Evolutionary conservation across 2,329 filamentous ascomycete genomes (phyloP), one percentile per base, ranked within the genome.

Genomic region (Pseudogymnoascus sp.): DNA sequence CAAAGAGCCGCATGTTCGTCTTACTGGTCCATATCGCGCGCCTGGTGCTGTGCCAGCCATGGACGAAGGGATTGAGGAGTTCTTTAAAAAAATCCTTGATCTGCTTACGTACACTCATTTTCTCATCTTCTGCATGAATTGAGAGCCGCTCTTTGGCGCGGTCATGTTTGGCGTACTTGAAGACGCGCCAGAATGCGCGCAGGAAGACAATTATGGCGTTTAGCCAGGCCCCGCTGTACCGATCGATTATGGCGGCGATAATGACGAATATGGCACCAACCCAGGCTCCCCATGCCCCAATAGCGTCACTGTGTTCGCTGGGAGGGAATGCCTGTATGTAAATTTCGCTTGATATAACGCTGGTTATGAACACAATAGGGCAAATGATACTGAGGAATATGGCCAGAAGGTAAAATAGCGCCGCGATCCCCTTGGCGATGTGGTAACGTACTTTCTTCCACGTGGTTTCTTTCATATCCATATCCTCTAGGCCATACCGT

Each of bases 261-360:
- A 62, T 30, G 6, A 62, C 61, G 4, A 62, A 28, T 13, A 8
- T 7, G 3, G 61, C 61, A 26, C 61, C 61, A 28, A 61, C 61
- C 61, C 61, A 62, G 18, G 61, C 38, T 6, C 59, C 61, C 61
- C 61, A 62, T 41, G 61, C 59, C 7, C 61, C 61, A 2, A 62
- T 26, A 2, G 61, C 61, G 13, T 62, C 59, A 28, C 59, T 62
- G 13, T 59, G 55, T n/a, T 62, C 61, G 28, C 56, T 57, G 9
- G 35, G 35, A 33, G 61, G 61, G 10, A 59, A 57, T 10, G 18
- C 8, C 23, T 61, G 39, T 5, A 62, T 13, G 1, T 35, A 12
- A 33, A 61, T 30, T 23, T 62, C 59, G 21, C 38, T 59, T 28
- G 41, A 18, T 10, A 62, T 28, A 18, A 62, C 39, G 12, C 13